These are phyloP conservation scores for Debaryomyces nepalensis DNA, from an alignment of 1,139 yeast species.

Conservation along the genomic window DNA sequence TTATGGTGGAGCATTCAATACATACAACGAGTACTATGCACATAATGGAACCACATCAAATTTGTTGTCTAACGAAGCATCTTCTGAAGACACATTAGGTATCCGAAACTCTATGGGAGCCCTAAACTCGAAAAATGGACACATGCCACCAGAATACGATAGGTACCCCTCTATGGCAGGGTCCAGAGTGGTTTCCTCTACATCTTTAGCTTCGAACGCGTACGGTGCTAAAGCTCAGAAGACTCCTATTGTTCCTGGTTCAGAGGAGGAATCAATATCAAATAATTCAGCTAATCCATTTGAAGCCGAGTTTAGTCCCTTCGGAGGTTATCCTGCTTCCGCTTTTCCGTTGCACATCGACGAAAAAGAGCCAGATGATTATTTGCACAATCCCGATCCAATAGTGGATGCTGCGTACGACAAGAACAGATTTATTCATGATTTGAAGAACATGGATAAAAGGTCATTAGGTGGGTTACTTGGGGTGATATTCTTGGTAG, in stretches of 20 bases:
- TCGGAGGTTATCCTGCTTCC: constrained; percentile 93
- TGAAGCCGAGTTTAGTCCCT: constrained; percentile 64
- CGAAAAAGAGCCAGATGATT: constrained; percentile 91
- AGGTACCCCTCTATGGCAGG: constrained; percentile 60
- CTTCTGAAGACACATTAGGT: constrained; percentile 39
- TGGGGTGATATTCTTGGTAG: constrained; percentile 58
- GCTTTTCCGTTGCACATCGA: constrained; percentile 84
- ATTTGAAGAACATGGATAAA: constrained; percentile 62
- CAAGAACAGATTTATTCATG: constrained; percentile 60
- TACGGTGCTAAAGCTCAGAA: constrained; percentile 14
- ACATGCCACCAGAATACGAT: constrained; percentile 59
- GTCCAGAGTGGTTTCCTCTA: constrained; percentile 51
- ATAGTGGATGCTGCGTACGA: constrained; percentile 83
- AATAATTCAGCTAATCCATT: constrained; percentile 27
- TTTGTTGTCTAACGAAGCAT: constrained; percentile 35
- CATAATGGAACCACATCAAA: constrained; percentile 49
- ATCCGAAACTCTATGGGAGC: neutral
- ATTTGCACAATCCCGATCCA: constrained; percentile 91
- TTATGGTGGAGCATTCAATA: constrained; percentile 44
- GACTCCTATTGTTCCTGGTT: neutral
- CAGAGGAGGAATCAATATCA: constrained; percentile 22
- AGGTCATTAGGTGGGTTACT: constrained; percentile 60
- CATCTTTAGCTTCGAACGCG: constrained; percentile 42
- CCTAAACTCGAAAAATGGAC: constrained; percentile 20
- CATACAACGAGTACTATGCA: constrained; percentile 48